phyloP scores from a whole-genome alignment of 106 monocot genomes.

The Narthecium ossifragum region DNA sequence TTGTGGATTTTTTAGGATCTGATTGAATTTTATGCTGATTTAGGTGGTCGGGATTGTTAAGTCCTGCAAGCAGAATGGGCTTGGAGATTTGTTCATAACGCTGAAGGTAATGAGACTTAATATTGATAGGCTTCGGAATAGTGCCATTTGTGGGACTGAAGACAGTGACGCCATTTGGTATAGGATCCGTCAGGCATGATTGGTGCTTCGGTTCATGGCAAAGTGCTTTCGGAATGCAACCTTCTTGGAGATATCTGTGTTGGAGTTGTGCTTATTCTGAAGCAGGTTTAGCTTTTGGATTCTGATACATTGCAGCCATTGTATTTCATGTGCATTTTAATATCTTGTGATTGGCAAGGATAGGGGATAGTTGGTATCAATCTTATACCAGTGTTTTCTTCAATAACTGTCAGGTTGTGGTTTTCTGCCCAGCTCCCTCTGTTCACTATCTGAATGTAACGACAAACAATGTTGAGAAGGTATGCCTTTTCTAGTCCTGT shows the following conservation, averaged over 20 bases:
- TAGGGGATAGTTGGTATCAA: no score
- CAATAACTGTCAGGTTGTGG: constrained; percentile 53
- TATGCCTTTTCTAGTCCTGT: no score
- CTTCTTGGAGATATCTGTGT: constrained; percentile 46
- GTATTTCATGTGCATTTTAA: no score
- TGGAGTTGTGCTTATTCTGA: constrained; percentile 66
- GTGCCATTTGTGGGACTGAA: no score
- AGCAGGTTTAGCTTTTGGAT: constrained; percentile 59
- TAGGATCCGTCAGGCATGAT: constrained; percentile 89
- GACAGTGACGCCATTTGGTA: no score
- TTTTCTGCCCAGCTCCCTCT: constrained; percentile 45
- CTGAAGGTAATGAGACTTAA: constrained; percentile 82
- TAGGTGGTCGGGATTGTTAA: constrained; percentile 74
- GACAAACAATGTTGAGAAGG: constrained; percentile 65
- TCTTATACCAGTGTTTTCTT: no score
- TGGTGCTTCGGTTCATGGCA: constrained; percentile 58
- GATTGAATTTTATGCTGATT: constrained; percentile 10
- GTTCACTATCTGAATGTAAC: constrained; percentile 66
- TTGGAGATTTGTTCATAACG: constrained; percentile 61
- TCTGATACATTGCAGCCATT: no score
- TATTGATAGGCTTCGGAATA: no score
- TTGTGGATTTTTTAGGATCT: neutral
- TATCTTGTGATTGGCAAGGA: no score
- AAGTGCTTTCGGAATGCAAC: constrained; percentile 32
- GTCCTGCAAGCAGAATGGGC: constrained; percentile 57